Base-by-base conservation (phyloP, 2,329 filamentous ascomycete species). In the Fusarium pseudograminearum region DNA sequence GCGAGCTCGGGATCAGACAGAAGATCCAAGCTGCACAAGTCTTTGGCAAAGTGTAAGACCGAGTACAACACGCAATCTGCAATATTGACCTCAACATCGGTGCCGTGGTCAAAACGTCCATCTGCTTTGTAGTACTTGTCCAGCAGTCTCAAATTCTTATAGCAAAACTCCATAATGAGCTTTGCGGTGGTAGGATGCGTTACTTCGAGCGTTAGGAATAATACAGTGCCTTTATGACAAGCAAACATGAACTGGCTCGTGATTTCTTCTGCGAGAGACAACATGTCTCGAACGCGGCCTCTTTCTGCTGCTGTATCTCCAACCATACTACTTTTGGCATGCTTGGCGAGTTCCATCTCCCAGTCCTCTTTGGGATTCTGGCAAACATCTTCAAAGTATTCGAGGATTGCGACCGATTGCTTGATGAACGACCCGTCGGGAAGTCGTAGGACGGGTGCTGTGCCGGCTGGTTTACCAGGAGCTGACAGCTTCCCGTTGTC, bases 21-120 rank as follows among this genome's bases (percentile, higher is more conserved):
- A 5, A 72, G 31, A 4, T 71, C 41, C 8, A 66, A 1, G 1
- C 11, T 3, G 28, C 72, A 72, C 1, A 72, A 26, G 6, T 60
- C 70, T 24, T 70, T 65, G 10, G 70, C 51, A 36, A 72, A 72
- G 6, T 72, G 57, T 0, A 72, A 12, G 7, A 58, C 50, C 0
- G 70, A 68, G 24, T 69, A 72, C 14, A 72, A 15, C 0, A 73
- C 57, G 3, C 70, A 72, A 18, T 72, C 70, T 3, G 70, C 70
- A 3, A 72, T 42, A 4, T 34, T 61, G 5, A 16, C 34, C 1
- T 38, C 18, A 8, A 22, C 31, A 9, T 40, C 30, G 5, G 8
- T 7, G 0, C 14, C 14, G 4, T 24, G 0, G 2, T 8, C 1
- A 2, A 56, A 16, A 0, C 56, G 59, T 2, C 10, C 1, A 20